Evolutionary conservation across 2,329 filamentous ascomycete species (phyloP).

Genomic region (Sporothrix pseudoabietina): DNA sequence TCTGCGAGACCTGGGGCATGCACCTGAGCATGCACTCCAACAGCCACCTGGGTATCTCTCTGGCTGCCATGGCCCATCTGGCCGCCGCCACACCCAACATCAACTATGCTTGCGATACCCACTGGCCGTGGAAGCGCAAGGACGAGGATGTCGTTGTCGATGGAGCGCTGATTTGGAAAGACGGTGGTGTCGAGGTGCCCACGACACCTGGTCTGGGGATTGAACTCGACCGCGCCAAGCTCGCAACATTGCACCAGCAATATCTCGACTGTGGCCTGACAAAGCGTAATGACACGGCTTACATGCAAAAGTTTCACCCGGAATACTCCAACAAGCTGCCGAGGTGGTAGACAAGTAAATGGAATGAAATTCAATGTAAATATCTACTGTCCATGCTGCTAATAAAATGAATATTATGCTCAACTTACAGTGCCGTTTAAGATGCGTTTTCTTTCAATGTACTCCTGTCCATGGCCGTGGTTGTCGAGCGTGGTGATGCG

Average conservation of each 20-base stretch:
- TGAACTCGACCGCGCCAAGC: neutral
- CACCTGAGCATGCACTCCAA: slow-evolving; percentile 50
- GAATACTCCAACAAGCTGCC: neutral
- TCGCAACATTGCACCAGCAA: neutral
- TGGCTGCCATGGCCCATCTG: slow-evolving; percentile 49
- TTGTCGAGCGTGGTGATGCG: neutral
- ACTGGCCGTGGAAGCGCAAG: slow-evolving; percentile 50
- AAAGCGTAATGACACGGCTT: neutral
- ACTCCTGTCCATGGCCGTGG: neutral
- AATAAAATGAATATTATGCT: too few species aligned
- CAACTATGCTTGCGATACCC: slow-evolving; percentile 49
- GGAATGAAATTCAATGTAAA: too few species aligned
- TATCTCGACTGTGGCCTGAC: neutral
- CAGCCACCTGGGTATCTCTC: slow-evolving; percentile 48
- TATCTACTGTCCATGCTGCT: too few species aligned
- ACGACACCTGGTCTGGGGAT: neutral
- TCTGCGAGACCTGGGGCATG: slow-evolving; percentile 47
- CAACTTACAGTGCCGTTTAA: too few species aligned
- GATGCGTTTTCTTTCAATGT: neutral
- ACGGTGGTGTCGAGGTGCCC: slow-evolving; percentile 34
- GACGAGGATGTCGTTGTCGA: slow-evolving; percentile 47
- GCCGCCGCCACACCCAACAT: slow-evolving; percentile 47
- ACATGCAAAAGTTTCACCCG: neutral
- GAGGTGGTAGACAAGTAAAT: neutral
- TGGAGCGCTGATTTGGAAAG: slow-evolving; percentile 43